Percentiles rank a stretch among this genome's conserved stretches.
Evolutionary conservation across 2,329 filamentous ascomycete genomes (phyloP).

Genomic region (Dothidotthia symphoricarpi): DNA sequence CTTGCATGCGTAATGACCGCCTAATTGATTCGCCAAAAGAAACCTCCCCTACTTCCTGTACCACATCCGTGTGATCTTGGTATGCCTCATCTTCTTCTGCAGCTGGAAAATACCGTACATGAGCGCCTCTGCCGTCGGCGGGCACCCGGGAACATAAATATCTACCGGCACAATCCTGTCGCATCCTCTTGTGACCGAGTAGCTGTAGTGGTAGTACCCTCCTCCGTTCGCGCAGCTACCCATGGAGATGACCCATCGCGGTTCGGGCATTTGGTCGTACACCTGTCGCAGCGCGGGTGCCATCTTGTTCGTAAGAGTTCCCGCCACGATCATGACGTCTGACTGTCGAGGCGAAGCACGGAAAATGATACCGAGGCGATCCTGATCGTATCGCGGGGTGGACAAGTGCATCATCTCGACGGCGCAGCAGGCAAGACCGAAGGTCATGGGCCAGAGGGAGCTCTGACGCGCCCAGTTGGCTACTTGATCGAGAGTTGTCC

Average conservation of each 20-base stretch:
- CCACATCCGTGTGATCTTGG: constrained; percentile 58
- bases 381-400: constrained; percentile 88
- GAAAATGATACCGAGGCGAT: constrained; percentile 88
- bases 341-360: constrained; percentile 85
- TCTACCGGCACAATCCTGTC: constrained; percentile 81
- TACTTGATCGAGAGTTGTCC: constrained; percentile 77
- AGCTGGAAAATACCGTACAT: constrained; percentile 69
- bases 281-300: constrained; percentile 84
- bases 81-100: constrained; percentile 72
- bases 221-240: constrained; percentile 81
- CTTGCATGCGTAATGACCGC: constrained; percentile 22
- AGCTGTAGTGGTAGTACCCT: constrained; percentile 85
- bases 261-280: constrained; percentile 95
- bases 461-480: constrained; percentile 84
- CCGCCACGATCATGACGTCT: constrained; percentile 93
- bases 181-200: constrained; percentile 73
- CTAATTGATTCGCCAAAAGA: constrained; percentile 12
- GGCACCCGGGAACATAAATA: constrained; percentile 76
- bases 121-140: constrained; percentile 55
- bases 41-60: constrained; percentile 50
- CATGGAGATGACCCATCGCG: constrained; percentile 84
- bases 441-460: constrained; percentile 90
- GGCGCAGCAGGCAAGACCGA: constrained; percentile 86
- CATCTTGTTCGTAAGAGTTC: constrained; percentile 96
- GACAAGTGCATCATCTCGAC: constrained; percentile 95